Evolutionary conservation across 1,284 basidiomycete species (phyloP), one percentile per base, ranked within the genome.

Genomic region (Acaromyces ingoldii): DNA sequence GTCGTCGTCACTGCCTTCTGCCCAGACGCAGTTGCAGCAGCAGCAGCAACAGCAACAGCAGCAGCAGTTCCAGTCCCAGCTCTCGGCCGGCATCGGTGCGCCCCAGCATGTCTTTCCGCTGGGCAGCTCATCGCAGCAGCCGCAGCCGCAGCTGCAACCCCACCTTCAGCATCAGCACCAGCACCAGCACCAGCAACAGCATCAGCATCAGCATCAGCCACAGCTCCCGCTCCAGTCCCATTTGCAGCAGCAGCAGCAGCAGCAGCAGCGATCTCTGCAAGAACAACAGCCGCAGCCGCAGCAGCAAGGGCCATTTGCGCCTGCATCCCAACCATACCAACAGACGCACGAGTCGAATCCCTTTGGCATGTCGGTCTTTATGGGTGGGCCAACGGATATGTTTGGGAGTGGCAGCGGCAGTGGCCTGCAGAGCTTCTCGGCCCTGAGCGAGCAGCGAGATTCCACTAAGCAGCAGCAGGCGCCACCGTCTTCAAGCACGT

Each of bases 211-310:
- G n/a, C 13, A 15, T 37, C 13, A 34, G 13, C 19, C 19, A 13
- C 33, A 34, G n/a, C 15, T n/a, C 9, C 36, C 44, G 21, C 42
- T 43, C 9, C 30, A 42, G 19, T 37, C 28, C 37, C 21, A 26
- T 15, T 33, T 38, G 38, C 51, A 49, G 38, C 34, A 49, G 34
- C 29, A 46, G 4, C 41, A 53, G 33, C 52, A 56, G 34, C 55
- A 58, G 34, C 53, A 49, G 25, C 33, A 44, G 7, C 33, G 25
- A 22, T 52, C 49, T 6, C 45, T 43, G 17, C 36, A 44, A 44
- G 28, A 26, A 11, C 39, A 54, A 28, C 57, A 60, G 31, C 57
- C 42, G 26, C 30, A 47, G 10, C 57, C 53, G 25, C 55, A 57
- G 40, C 50, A 49, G 26, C 44, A 45, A 15, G 51, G 52, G 15